Base-by-base conservation (phyloP, 2,329 filamentous ascomycete species). In the Fusarium sulawesiense region DNA sequence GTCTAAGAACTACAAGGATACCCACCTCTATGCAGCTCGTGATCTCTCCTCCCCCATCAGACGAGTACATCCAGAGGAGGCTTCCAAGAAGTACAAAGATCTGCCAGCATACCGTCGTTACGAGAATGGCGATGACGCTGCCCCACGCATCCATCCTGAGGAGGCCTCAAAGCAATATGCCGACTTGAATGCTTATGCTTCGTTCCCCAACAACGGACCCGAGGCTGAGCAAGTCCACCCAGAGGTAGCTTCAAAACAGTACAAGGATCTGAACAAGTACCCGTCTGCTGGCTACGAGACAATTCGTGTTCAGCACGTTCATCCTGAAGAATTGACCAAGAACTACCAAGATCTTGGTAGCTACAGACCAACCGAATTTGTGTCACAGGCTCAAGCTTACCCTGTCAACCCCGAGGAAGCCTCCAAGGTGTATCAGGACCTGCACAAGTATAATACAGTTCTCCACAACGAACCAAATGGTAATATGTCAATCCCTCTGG, bases 321-420 rank as follows among this genome's bases (percentile, higher is more conserved):
- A 80, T n/a, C 76, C 80, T 12, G 81, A 82, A 64, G 79, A 81
- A 62, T 65, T 76, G 46, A 78, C 78, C 27, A 83, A 82, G 58
- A 67, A 75, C 8, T 82, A 84, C 45, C 74, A 77, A 11, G 83
- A 86, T 56, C 76, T 85, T 51, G 75, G 77, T 55, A 76, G 80
- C 58, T 85, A 86, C 66, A 71, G 73, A n/a, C 73, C 75, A 3
- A 67, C 70, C 21, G 64, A 65, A 6, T 79, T 80, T 53, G 77
- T 77, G 40, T 73, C 75, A 10, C 68, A 73, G 32, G 72, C 60
- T 47, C 62, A 71, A 29, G 69, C 72, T 10, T 75, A 77, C 30
- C 77, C 76, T 4, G 64, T 66, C 18, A 72, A 80, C 32, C 76
- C 79, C 2, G 80, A 81, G 65, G 78, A 81, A 63, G 75, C 73